Evolutionary conservation across 2,329 filamentous ascomycete species (phyloP).

Genomic region (Arachnopeziza araneosa): DNA sequence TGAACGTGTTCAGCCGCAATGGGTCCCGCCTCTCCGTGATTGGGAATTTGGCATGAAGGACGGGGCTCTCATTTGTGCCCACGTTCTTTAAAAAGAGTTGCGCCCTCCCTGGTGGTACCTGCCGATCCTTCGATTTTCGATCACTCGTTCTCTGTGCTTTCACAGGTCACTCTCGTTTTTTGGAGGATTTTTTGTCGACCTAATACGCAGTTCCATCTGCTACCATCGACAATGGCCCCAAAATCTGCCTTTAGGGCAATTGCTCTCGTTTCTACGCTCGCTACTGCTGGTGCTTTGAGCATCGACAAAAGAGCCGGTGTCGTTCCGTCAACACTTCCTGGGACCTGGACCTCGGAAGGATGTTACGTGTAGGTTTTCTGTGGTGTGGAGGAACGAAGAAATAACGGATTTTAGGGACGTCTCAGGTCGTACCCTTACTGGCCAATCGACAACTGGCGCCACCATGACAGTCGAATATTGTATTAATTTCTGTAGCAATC

Average conservation of each 20-base stretch:
- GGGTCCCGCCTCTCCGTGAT: neutral
- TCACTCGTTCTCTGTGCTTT: neutral
- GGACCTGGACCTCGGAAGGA: conserved; percentile 15
- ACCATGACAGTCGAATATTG: conserved; percentile 19
- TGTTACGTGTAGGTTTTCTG: conserved; percentile 13
- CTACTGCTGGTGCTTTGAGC: neutral
- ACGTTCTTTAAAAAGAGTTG: neutral
- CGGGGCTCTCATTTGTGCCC: neutral
- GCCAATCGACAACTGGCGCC: conserved; percentile 4
- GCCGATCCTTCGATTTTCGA: neutral
- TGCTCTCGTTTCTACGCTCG: neutral
- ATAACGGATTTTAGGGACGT: conserved; percentile 1
- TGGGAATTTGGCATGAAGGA: neutral
- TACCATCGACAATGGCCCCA: neutral
- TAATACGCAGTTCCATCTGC: neutral
- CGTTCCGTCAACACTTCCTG: conserved; percentile 13
- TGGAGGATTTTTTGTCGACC: neutral
- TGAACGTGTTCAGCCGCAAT: neutral
- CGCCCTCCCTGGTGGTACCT: neutral
- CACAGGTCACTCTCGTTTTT: neutral
- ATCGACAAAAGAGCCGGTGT: conserved; percentile 10
- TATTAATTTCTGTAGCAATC: conserved; percentile 16
- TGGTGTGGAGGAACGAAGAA: neutral
- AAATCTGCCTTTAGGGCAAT: neutral
- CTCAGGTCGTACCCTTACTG: conserved; percentile 13